These are phyloP conservation scores for Hondaea fermentalgiana DNA, from an alignment of 108 stramenopile species.

Conservation along the genomic window DNA sequence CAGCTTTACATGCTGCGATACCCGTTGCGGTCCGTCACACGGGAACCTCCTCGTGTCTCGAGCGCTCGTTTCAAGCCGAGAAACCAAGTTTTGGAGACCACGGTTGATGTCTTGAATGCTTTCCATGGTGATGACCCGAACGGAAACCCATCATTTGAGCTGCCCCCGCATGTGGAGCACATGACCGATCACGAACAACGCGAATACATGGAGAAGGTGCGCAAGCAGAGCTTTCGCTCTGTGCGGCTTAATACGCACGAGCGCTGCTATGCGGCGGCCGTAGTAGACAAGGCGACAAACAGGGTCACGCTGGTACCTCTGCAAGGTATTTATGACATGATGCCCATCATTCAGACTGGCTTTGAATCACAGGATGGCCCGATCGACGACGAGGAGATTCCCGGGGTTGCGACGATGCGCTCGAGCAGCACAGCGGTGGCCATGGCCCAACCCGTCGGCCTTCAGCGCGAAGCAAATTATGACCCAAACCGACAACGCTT, in stretches of 20 bases:
- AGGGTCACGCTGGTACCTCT: not conserved
- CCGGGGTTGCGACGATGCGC: not conserved
- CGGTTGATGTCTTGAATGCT: not conserved
- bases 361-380: not conserved
- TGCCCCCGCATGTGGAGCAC: not conserved
- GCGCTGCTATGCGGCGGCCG: not conserved
- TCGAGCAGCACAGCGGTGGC: not conserved
- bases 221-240: not conserved
- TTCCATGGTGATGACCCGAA: not conserved
- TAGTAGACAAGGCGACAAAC: not conserved
- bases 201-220: not conserved
- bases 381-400: not conserved
- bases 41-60: not conserved
- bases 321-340: not conserved
- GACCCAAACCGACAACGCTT: not conserved
- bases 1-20: not conserved
- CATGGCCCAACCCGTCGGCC: not conserved
- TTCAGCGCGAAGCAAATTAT: not conserved
- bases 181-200: not conserved
- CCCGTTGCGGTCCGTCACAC: not conserved
- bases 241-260: not conserved
- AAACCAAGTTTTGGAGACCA: not conserved
- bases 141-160: not conserved
- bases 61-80: not conserved
- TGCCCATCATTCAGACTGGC: not conserved